Conservation (phyloP, 2,329 filamentous ascomycete genomes). For the Tolypocladium guangdongense region DNA sequence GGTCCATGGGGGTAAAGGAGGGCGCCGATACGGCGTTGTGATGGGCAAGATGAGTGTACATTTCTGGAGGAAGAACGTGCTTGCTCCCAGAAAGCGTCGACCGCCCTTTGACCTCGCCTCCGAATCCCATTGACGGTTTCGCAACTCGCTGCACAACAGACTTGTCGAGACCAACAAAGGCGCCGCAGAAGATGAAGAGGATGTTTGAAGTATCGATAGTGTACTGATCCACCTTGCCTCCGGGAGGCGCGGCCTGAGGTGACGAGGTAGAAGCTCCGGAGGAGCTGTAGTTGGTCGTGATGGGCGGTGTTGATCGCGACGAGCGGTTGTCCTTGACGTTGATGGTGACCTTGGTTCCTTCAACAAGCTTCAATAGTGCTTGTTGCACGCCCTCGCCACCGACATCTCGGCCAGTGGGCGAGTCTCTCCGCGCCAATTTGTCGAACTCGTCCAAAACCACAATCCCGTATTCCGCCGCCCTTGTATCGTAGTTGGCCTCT, state of each 20-base stretch:
- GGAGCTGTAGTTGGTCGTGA: slow-evolving; percentile 41
- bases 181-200: slow-evolving; percentile 91
- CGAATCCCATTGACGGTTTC: slow-evolving; percentile 80
- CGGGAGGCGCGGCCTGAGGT: slow-evolving; percentile 32
- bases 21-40: slow-evolving; percentile 27
- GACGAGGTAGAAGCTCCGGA: slow-evolving; percentile 31
- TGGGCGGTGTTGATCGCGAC: slow-evolving; percentile 38
- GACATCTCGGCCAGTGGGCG: slow-evolving; percentile 83
- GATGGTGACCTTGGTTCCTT: slow-evolving; percentile 87
- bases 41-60: slow-evolving; percentile 46
- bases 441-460: slow-evolving; percentile 96
- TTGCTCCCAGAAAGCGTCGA: slow-evolving; percentile 36
- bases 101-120: slow-evolving; percentile 61
- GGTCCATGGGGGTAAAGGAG: slow-evolving; percentile 51
- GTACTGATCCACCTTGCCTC: slow-evolving; percentile 49
- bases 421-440: slow-evolving; percentile 85
- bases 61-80: slow-evolving; percentile 54
- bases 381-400: slow-evolving; percentile 96
- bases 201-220: slow-evolving; percentile 92
- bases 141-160: slow-evolving; percentile 78
- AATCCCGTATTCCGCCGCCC: slow-evolving; percentile 78
- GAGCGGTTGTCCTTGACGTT: slow-evolving; percentile 72
- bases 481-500: slow-evolving; percentile 80
- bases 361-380: slow-evolving; percentile 87
- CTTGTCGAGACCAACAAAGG: slow-evolving; percentile 88